A percentile compares a stretch with the other conserved stretches of the same genome.
phyloP scores from a whole-genome alignment of 306 rosid genomes.

The Trifolium subterraneum region DNA sequence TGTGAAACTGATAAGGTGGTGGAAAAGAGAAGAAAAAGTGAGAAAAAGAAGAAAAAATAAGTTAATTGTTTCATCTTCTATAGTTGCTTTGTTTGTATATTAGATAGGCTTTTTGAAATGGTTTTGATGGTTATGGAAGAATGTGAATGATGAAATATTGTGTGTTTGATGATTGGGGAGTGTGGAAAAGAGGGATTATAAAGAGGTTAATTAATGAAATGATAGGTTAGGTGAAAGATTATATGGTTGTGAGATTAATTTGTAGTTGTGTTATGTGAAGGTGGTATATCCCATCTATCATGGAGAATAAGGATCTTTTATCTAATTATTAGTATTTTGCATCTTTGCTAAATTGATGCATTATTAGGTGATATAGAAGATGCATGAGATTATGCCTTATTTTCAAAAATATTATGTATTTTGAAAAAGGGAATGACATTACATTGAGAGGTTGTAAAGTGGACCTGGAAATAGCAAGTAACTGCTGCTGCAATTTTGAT shows the following conservation, averaged over 20 bases:
- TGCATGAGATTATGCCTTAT: neutral
- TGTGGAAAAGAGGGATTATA: slow-evolving; percentile 10
- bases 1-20: slow-evolving; percentile 37
- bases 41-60: slow-evolving; percentile 19
- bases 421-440: neutral
- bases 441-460: neutral
- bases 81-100: neutral
- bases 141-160: slow-evolving; percentile 26
- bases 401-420: neutral
- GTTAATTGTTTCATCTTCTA: slow-evolving; percentile 40
- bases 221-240: slow-evolving; percentile 37
- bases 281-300: slow-evolving; percentile 22
- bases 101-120: neutral
- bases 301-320: slow-evolving; percentile 33
- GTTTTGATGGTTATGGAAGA: slow-evolving; percentile 22
- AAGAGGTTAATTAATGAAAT: slow-evolving; percentile 30
- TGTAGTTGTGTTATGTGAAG: slow-evolving; percentile 33
- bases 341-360: slow-evolving; percentile 13
- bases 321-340: slow-evolving; percentile 27
- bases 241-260: slow-evolving; percentile 28
- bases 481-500: neutral
- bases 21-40: slow-evolving; percentile 26
- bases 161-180: neutral
- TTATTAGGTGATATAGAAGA: neutral
- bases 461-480: neutral